phyloP scores from a whole-genome alignment of 257 asterid genomes.

The Jacaranda copaia region DNA sequence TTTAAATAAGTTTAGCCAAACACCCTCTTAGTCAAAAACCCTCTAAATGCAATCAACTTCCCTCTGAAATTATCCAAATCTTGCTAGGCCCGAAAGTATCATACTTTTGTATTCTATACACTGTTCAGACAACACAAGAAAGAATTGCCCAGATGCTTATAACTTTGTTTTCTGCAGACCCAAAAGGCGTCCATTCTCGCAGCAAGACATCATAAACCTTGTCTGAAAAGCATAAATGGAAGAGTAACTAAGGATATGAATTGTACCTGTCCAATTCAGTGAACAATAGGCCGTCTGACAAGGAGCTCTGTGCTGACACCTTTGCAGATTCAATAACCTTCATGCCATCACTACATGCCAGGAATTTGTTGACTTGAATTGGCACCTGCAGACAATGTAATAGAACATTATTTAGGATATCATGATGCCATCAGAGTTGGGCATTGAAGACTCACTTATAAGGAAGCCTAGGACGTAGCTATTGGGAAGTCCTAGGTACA shows the following conservation, averaged over 20 bases:
- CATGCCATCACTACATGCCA: conserved; percentile 65
- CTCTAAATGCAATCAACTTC: too few relatives aligned
- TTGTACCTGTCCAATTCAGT: conserved; percentile 60
- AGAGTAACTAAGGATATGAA: background rate
- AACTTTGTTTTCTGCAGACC: background rate
- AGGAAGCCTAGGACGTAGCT: too few relatives aligned
- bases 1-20: too few relatives aligned
- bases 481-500: too few relatives aligned
- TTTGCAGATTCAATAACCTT: conserved; percentile 53
- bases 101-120: too few relatives aligned
- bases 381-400: conserved; percentile 50
- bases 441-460: too few relatives aligned
- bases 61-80: too few relatives aligned
- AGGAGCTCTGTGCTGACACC: conserved; percentile 39
- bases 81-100: too few relatives aligned
- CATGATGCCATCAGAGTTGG: background rate
- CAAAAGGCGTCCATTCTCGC: background rate
- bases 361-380: conserved; percentile 63
- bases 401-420: background rate
- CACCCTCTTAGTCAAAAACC: too few relatives aligned
- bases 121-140: too few relatives aligned
- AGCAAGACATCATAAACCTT: background rate
- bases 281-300: conserved; percentile 44
- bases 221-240: background rate
- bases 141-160: background rate